These are phyloP conservation scores for Malus fusca DNA, from an alignment of 306 rosid species.

Conservation along the genomic window DNA sequence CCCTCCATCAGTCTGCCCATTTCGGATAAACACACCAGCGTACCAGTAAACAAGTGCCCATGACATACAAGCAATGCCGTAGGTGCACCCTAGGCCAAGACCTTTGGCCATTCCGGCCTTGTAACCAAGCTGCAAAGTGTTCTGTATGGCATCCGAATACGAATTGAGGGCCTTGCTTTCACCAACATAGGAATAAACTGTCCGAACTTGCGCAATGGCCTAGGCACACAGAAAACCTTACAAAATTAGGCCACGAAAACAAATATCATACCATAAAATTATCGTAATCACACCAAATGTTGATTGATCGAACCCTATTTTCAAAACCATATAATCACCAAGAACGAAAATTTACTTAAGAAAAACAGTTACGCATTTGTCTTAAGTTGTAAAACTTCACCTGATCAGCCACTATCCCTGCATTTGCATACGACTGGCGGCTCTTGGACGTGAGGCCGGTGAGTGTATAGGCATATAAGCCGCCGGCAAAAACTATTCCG, in stretches of 20 bases:
- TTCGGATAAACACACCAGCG: slow-evolving; percentile 91
- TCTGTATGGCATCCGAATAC: slow-evolving; percentile 91
- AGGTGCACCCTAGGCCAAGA: slow-evolving; percentile 94
- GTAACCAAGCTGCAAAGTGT: slow-evolving; percentile 89
- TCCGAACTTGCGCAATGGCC: slow-evolving; percentile 95
- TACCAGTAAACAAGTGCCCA: slow-evolving; percentile 99
- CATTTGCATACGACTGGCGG: slow-evolving; percentile 91
- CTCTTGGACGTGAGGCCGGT: slow-evolving; percentile 96
- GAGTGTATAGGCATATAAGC: slow-evolving; percentile 93
- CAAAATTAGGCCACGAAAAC: background rate
- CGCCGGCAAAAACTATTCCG: slow-evolving; percentile 96
- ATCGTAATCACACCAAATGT: too few relatives aligned
- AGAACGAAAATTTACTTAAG: too few relatives aligned
- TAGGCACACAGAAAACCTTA: slow-evolving; percentile 14
- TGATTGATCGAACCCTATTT: too few relatives aligned
- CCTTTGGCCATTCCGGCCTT: slow-evolving; percentile 99
- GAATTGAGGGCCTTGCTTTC: slow-evolving; percentile 94
- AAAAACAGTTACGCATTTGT: background rate
- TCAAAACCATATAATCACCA: too few relatives aligned
- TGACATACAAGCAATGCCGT: slow-evolving; percentile 98
- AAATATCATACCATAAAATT: background rate
- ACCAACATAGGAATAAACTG: slow-evolving; percentile 92
- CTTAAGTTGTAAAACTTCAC: slow-evolving; percentile 22
- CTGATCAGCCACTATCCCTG: slow-evolving; percentile 94
- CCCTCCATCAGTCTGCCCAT: slow-evolving; percentile 94